Base-by-base conservation (phyloP, 2,329 filamentous ascomycete genomes). In the Phaeosphaeria sp. region DNA sequence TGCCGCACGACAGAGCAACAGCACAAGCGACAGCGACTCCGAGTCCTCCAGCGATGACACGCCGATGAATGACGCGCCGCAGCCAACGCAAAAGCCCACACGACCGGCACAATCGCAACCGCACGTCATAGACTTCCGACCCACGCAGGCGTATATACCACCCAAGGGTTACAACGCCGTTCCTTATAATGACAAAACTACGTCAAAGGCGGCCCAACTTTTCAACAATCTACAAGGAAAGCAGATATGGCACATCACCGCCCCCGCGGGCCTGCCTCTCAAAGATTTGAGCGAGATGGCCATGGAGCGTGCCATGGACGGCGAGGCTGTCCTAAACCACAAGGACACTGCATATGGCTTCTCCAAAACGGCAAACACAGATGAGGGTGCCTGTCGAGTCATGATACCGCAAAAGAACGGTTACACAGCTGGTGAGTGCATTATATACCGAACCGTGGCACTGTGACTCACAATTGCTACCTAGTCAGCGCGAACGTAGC, bases 241-340 rank as follows among this genome's bases (percentile, higher is more conserved):
- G 79, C 88, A 93, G 72, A 81, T 93, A 58, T 93, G 90, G 90
- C 91, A 92, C 73, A 91, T 93, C 66, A 91, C 89, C 10, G 88
- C 89, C 3, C 90, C 90, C 1, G 84, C 87, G 6, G 86, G 86
- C 11, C 79, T 92, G 2, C 87, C 90, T n/a, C 83, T 93, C 55
- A 86, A 85, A 11, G 82, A 89, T 1, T 78, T 93, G 47, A 85
- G 87, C 70, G 83, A 88, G 62, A 79, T 92, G 59, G 83, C 88
- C 39, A 83, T 91, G 66, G 84, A 87, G 55, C 81, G 84, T 52
- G 82, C 84, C 1, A 78, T 83, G 58, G 78, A 81, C 1, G 83
- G 82, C 21, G 80, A 84, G 36, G 66, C 84, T 4, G 77, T 90
- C 15, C 77, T 92, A n/a, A 84, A 81, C 11, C 84, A 91, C 70